Conservation (phyloP, 495 filamentous ascomycete species). For the Aspergillus cristatus region DNA sequence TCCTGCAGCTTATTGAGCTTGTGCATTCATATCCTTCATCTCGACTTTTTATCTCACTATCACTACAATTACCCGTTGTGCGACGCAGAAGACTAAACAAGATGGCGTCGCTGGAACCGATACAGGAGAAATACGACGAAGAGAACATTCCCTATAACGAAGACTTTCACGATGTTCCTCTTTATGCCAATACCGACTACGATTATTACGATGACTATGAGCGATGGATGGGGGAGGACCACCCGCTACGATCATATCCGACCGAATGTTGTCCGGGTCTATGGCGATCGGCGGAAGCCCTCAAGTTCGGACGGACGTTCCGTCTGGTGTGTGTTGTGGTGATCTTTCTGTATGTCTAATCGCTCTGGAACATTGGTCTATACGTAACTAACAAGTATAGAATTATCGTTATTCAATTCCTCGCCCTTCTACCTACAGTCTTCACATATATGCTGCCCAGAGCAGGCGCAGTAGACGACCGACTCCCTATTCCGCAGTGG, state of each 20-base stretch:
- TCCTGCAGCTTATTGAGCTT: too few relatives aligned
- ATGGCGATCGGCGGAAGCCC: constrained; percentile 2
- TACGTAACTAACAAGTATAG: neutral
- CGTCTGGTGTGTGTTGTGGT: constrained; percentile 20
- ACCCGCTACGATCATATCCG: constrained; percentile 31
- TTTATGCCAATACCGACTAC: too few relatives aligned
- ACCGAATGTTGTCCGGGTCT: constrained; percentile 26
- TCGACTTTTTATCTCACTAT: too few relatives aligned
- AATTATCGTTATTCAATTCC: constrained; percentile 14
- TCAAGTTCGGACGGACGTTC: constrained; percentile 16
- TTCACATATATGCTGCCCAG: constrained; percentile 9
- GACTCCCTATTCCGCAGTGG: neutral
- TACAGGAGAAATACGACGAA: too few relatives aligned
- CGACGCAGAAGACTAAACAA: too few relatives aligned
- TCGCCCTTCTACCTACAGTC: constrained; percentile 9
- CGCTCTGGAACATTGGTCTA: neutral
- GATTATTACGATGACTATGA: neutral
- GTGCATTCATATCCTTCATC: too few relatives aligned
- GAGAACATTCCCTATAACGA: too few relatives aligned
- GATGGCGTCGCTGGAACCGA: too few relatives aligned
- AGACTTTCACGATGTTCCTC: too few relatives aligned
- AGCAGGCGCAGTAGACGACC: neutral
- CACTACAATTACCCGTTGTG: too few relatives aligned
- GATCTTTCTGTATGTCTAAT: constrained; percentile 23
- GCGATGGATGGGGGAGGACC: constrained; percentile 22